Conservation (phyloP, 805 yeast species). For the Zygotorulaspora danielsina region DNA sequence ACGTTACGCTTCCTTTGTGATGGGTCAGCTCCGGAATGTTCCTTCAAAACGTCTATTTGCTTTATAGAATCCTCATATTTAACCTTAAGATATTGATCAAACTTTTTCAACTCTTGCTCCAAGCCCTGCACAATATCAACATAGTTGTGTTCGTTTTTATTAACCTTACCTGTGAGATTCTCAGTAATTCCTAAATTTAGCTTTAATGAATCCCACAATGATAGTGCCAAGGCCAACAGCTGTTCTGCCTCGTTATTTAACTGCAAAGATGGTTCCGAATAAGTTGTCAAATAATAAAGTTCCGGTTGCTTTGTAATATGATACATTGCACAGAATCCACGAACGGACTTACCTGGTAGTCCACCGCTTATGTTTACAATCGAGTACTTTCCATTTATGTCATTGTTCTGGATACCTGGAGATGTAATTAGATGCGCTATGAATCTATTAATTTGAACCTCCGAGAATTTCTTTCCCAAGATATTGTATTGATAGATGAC, state of each 20-base stretch:
- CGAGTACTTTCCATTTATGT: constrained; percentile 17
- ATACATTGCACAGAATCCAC: constrained; percentile 26
- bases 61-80: constrained; percentile 31
- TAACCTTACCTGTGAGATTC: constrained; percentile 32
- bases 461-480: constrained; percentile 29
- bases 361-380: constrained; percentile 16
- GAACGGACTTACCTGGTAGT: constrained; percentile 4
- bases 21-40: constrained; percentile 15
- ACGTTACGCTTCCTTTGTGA: constrained; percentile 15
- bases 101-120: constrained; percentile 37
- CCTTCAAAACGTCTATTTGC: constrained; percentile 3
- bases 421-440: constrained; percentile 26
- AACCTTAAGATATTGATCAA: constrained; percentile 37
- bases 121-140: constrained; percentile 30
- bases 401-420: constrained; percentile 24
- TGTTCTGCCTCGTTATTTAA: constrained; percentile 44
- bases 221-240: constrained; percentile 37
- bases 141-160: constrained; percentile 30
- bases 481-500: constrained; percentile 30
- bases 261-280: constrained; percentile 41
- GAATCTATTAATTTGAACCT: constrained; percentile 29
- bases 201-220: constrained; percentile 36
- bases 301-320: constrained; percentile 34
- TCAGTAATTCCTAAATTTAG: constrained; percentile 30
- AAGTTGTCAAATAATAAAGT: constrained; percentile 39